A percentile compares a stretch with the other conserved stretches of the same genome.
Conservation (phyloP, 192 early-diverging fungal species). For the Coemansia sp. region DNA sequence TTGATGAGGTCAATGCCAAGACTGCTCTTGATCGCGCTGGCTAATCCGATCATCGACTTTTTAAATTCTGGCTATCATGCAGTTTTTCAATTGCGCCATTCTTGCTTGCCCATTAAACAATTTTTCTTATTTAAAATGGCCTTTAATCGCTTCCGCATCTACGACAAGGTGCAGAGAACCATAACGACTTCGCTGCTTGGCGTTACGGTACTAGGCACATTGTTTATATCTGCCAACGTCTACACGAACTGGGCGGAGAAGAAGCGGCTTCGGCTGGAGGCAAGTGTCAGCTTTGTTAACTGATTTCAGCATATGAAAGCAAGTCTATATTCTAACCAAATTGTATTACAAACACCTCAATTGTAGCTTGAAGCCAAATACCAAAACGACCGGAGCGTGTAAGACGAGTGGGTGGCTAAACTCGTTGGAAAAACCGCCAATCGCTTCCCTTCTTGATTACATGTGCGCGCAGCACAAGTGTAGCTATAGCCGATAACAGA, state of each 20-base stretch:
- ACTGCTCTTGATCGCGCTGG: neutral
- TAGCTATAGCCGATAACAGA: slow-evolving; percentile 18
- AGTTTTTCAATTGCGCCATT: neutral
- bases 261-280: slow-evolving; percentile 36
- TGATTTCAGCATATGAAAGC: neutral
- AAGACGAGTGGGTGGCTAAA: neutral
- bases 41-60: neutral
- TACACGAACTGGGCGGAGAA: slow-evolving; percentile 52
- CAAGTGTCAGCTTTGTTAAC: slow-evolving; percentile 5
- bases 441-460: slow-evolving; percentile 10
- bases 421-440: slow-evolving; percentile 14
- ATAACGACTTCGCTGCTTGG: slow-evolving; percentile 24
- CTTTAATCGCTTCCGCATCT: slow-evolving; percentile 50
- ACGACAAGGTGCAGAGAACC: slow-evolving; percentile 38
- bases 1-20: neutral
- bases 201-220: slow-evolving; percentile 27
- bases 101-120: neutral
- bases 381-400: neutral
- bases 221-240: slow-evolving; percentile 39
- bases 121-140: slow-evolving; percentile 18
- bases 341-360: neutral
- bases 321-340: neutral
- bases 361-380: neutral
- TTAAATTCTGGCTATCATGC: neutral
- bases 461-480: slow-evolving; percentile 22